Percentiles rank a stretch among this genome's conserved stretches.
phyloP scores from a whole-genome alignment of 1,284 basidiomycete genomes.

The Wolfiporia cocos region DNA sequence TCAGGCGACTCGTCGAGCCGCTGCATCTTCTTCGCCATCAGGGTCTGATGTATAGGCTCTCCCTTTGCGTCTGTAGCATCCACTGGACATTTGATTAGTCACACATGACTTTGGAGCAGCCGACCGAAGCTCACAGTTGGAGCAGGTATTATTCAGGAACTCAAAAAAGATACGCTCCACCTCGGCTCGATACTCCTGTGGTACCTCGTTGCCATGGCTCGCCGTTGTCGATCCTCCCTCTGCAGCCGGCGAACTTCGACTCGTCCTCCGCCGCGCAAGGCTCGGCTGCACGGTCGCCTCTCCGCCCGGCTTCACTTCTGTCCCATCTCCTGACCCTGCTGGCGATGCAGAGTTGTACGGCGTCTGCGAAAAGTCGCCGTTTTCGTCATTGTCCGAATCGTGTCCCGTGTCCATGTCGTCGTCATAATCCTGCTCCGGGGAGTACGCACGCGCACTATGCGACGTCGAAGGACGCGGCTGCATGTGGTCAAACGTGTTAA shows the following conservation, averaged over 20 bases:
- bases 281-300: conserved; percentile 12
- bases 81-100: conserved; percentile 44
- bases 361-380: conserved; percentile 21
- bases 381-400: conserved; percentile 31
- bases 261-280: conserved; percentile 21
- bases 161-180: conserved; percentile 91
- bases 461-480: conserved; percentile 27
- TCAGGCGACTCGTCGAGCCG: conserved; percentile 92
- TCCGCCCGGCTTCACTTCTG: conserved; percentile 4
- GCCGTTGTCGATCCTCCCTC: conserved; percentile 17
- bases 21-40: conserved; percentile 99
- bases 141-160: conserved; percentile 87
- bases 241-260: conserved; percentile 24
- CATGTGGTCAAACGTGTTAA: conserved; percentile 20
- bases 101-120: not conserved
- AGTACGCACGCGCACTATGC: conserved; percentile 22
- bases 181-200: conserved; percentile 73
- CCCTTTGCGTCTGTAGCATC: conserved; percentile 92
- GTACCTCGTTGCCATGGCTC: conserved; percentile 58
- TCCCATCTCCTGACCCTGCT: conserved; percentile 10
- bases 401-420: conserved; percentile 34
- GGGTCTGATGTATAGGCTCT: conserved; percentile 95
- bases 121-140: conserved; percentile 64
- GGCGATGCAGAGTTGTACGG: conserved; percentile 15
- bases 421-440: conserved; percentile 30